Percentiles rank a stretch among this genome's conserved stretches.
Conservation (phyloP, 768 basidiomycete species). For the Lentinula edodes region DNA sequence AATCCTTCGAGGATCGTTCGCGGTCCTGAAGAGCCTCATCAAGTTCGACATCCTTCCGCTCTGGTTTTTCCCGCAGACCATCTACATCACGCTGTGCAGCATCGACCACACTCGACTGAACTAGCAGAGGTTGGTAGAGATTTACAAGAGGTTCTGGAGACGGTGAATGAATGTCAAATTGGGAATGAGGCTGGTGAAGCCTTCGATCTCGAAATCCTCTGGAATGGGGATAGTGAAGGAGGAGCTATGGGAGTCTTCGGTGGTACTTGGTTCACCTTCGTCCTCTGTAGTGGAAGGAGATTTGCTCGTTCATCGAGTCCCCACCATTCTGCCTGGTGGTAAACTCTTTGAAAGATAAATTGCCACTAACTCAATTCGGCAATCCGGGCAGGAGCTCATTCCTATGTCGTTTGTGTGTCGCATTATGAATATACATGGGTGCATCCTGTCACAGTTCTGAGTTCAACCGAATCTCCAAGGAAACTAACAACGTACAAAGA, state of each 20-base stretch:
- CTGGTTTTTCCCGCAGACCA: conserved; percentile 57
- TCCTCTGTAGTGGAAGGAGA: conserved; percentile 36
- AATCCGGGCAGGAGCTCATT: neutral
- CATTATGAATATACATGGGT: no score
- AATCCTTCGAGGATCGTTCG: conserved; percentile 53
- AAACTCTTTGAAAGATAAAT: conserved; percentile 22
- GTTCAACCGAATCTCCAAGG: no score
- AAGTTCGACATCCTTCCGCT: conserved; percentile 75
- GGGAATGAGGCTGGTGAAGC: conserved; percentile 55
- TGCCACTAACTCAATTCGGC: no score
- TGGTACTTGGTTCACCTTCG: conserved; percentile 20
- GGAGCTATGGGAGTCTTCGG: conserved; percentile 29
- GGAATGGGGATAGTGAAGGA: conserved; percentile 46
- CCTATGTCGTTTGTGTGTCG: no score
- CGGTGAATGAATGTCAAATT: conserved; percentile 52
- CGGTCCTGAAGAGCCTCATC: conserved; percentile 81
- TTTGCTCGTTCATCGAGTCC: conserved; percentile 61
- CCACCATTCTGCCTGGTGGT: conserved; percentile 10
- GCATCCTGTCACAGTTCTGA: no score
- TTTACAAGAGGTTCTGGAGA: conserved; percentile 54
- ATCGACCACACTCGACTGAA: conserved; percentile 53
- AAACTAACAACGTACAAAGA: no score
- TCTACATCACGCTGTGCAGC: conserved; percentile 59
- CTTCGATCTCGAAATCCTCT: conserved; percentile 60
- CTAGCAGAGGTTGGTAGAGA: conserved; percentile 57